Base-by-base conservation (phyloP, 2,329 filamentous ascomycete species). In the Xylariaceae sp. region DNA sequence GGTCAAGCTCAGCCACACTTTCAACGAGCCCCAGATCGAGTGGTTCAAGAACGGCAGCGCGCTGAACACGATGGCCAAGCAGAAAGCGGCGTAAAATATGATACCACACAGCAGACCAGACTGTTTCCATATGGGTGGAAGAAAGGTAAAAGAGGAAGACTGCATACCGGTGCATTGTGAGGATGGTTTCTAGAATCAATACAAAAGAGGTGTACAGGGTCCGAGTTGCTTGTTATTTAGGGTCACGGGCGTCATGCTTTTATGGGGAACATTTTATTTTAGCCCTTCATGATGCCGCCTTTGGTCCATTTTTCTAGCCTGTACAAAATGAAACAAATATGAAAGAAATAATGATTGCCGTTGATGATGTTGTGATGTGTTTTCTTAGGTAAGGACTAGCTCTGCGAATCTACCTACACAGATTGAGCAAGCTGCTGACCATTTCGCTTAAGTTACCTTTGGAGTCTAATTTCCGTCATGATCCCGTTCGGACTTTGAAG, bases 21-120 rank as follows among this genome's bases (percentile, higher is more conserved):
- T 96, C 86, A 99, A 99, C 82, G 90, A 90, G 73, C 85, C 88
- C 66, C 94, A 99, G 80, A 87, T 99, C 61, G 88, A 96, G 78
- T 99, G 94, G 94, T 99, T 99, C 84, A 91, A 91, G 83, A 95
- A 97, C 74, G 94, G 94, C 64, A 91, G 87, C 70, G 94, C 94
- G 53, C 81, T 99, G 64, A 99, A 99, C 85, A 96, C 91, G 67
- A 99, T 99, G 92, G 91, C 92, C 65, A 95, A 94, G 85, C 45
- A 68, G 47, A 67, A 65, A 62, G 66, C 72, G 58, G 64, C 19
- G 19, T 19, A 19, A 65, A 71, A 70, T 3, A 65, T 62, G 56
- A 60, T 53, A 50, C 26, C 49, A 51, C 41, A 55, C 19, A 56
- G 50, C 47, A 55, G 46, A 42, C 43, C 43, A 46, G 19, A 19